A percentile compares a stretch with the other conserved stretches of the same genome.
Evolutionary conservation across 208 protist species (phyloP).

Genomic region (Leptomonas pyrrhocoris): DNA sequence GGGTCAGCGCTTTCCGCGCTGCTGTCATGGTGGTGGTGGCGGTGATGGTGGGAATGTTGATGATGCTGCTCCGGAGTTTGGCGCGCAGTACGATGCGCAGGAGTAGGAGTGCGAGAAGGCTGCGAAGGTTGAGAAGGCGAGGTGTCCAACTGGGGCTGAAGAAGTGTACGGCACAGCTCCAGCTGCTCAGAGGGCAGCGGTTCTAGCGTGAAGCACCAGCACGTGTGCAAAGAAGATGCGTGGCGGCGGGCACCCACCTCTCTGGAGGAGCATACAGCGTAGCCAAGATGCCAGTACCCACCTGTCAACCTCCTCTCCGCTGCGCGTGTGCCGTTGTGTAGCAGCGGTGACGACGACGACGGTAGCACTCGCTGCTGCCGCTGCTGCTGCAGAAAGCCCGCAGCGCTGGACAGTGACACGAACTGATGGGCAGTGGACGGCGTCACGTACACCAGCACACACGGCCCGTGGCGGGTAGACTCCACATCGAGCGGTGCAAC

Average conservation of each 20-base stretch:
- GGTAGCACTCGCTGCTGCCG: neutral
- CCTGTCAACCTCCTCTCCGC: neutral
- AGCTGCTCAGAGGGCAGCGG: conserved; percentile 29
- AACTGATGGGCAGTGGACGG: conserved; percentile 20
- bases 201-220: conserved; percentile 32
- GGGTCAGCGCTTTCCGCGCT: neutral
- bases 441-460: conserved; percentile 19
- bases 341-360: neutral
- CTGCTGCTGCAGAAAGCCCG: neutral
- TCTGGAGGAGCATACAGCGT: conserved; percentile 7
- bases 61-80: neutral
- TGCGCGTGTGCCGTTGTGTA: neutral
- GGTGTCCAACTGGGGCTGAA: neutral
- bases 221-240: neutral
- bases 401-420: conserved; percentile 17
- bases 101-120: too few relatives aligned
- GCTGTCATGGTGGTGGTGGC: neutral
- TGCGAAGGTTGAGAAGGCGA: neutral
- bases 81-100: too few relatives aligned
- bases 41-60: neutral
- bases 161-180: neutral
- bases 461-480: neutral
- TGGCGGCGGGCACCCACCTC: neutral
- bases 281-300: conserved; percentile 23
- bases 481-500: neutral